phyloP scores from a whole-genome alignment of 2,329 filamentous ascomycete genomes.

The Aphanocladium album region DNA sequence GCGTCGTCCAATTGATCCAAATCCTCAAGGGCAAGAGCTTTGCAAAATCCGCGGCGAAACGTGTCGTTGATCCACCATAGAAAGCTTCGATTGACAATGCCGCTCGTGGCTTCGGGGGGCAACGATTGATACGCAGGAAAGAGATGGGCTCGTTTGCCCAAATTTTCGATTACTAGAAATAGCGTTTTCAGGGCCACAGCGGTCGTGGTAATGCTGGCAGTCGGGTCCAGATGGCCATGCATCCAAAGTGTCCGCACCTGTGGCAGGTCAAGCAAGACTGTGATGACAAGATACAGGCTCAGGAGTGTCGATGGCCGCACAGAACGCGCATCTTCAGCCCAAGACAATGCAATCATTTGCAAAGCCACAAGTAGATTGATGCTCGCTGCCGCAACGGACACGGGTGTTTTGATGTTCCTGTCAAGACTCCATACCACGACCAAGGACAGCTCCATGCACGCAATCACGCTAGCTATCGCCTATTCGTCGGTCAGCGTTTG shows the following conservation, averaged over 20 bases:
- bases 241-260: constrained; percentile 29
- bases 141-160: constrained; percentile 23
- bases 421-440: neutral
- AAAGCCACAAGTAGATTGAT: constrained; percentile 21
- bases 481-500: neutral
- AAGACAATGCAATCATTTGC: constrained; percentile 24
- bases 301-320: constrained; percentile 28
- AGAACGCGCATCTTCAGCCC: constrained; percentile 26
- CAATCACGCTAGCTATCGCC: neutral
- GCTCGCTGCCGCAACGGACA: neutral
- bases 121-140: constrained; percentile 16
- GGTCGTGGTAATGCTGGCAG: constrained; percentile 21
- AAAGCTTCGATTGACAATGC: constrained; percentile 27
- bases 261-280: constrained; percentile 26
- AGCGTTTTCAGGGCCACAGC: constrained; percentile 22
- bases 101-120: constrained; percentile 28
- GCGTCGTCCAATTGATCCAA: constrained; percentile 15
- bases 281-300: constrained; percentile 25
- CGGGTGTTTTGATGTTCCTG: neutral
- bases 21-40: constrained; percentile 13
- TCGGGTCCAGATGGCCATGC: constrained; percentile 14
- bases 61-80: constrained; percentile 31
- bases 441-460: neutral
- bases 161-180: constrained; percentile 26
- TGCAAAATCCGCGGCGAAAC: constrained; percentile 21